Base-by-base conservation (phyloP, 768 basidiomycete species). In the Boletus rubropictus region DNA sequence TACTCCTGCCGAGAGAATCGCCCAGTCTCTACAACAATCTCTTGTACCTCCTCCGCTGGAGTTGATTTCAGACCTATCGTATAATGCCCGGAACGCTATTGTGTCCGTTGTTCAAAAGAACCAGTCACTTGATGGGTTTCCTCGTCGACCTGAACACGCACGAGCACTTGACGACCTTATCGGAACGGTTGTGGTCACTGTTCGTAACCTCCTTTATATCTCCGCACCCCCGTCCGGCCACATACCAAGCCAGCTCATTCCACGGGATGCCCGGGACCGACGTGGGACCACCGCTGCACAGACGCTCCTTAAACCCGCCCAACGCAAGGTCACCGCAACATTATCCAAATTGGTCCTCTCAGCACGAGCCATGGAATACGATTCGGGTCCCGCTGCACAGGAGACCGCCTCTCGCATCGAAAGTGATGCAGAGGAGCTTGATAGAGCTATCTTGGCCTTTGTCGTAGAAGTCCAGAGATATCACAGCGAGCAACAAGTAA, bases 291-390 rank as follows among this genome's bases (percentile, higher is more conserved):
- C 76, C 10, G 63, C 75, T 12, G 68, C 77, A 1, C 76, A 79
- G 54, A 72, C 81, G 3, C 70, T 84, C 7, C 71, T 91, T 35
- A 91, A 90, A 64, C 84, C 85, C 7, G 81, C 82, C 0, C 89
- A 90, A 48, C 76, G 89, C 42, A 89, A 89, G 57, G 85, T 95
- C 27, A 89, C 90, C 2, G 88, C 90, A 7, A 91, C 90, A 0
- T 72, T 95, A 8, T 93, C 89, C 17, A 86, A 93, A 62, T 74
- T 97, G 24, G 88, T 95, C 25, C 78, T 96, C 3, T 89, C 87
- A 7, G 83, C 89, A n/a, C 84, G 95, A 40, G 91, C 93, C 0
- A 84, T 89, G 68, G 81, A 86, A 57, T 89, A 87, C 50, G 84
- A 89, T 57, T 83, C 85, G 0, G 82, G 81, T 14, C 75, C 78